phyloP scores from a whole-genome alignment of 2,329 filamentous ascomycete genomes.

The Teratosphaeria gauchensis region DNA sequence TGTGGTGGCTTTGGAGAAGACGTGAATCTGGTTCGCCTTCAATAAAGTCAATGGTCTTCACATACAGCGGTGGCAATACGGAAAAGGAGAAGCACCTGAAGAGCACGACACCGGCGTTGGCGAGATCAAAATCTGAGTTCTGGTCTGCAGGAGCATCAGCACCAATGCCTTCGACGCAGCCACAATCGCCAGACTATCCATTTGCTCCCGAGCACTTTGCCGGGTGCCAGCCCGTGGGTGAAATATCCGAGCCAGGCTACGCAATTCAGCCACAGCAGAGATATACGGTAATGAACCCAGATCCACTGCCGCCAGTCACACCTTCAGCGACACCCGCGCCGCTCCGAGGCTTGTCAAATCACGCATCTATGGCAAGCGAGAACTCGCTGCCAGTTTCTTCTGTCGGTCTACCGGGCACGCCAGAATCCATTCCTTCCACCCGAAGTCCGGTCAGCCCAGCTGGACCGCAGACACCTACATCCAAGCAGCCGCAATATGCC shows the following conservation, averaged over 20 bases:
- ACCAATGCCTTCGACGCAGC: not conserved
- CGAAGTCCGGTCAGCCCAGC: slow-evolving; percentile 3
- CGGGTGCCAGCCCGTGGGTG: not conserved
- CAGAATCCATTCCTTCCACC: not conserved
- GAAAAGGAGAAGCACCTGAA: not conserved
- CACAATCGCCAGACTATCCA: not conserved
- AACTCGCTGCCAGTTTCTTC: not conserved
- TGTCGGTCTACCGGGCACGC: not conserved
- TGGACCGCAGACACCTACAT: slow-evolving; percentile 1
- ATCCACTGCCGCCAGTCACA: not conserved
- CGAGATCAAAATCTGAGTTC: not conserved
- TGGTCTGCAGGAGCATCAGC: not conserved
- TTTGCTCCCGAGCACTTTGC: not conserved
- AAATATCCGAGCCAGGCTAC: not conserved
- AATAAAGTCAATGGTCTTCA: not conserved
- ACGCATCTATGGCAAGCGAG: not conserved
- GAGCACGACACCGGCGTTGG: not conserved
- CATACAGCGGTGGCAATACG: not conserved
- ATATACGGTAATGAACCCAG: not conserved
- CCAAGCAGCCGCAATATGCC: slow-evolving; percentile 5
- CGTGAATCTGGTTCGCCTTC: not conserved
- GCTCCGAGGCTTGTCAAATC: not conserved
- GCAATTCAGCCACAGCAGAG: not conserved
- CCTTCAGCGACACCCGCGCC: not conserved
- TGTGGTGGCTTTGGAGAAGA: not conserved